phyloP scores from a whole-genome alignment of 1,284 basidiomycete species.

The Malassezia nana region DNA sequence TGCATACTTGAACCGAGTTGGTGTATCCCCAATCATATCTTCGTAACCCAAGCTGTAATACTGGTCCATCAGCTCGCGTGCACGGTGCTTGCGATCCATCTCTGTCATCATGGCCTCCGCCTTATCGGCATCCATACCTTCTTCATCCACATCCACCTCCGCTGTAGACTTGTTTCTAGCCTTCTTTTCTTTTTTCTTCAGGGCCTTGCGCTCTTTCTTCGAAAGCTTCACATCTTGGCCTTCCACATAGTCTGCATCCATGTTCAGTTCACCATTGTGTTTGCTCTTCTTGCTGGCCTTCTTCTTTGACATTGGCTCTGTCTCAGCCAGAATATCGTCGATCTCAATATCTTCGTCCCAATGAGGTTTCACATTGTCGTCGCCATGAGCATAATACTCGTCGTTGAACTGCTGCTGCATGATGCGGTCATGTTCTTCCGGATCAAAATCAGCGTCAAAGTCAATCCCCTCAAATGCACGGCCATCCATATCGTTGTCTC shows the following conservation, averaged over 20 bases:
- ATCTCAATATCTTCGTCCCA: slow-evolving; percentile 86
- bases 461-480: slow-evolving; percentile 33
- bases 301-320: slow-evolving; percentile 47
- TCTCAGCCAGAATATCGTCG: slow-evolving; percentile 57
- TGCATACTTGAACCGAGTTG: slow-evolving; percentile 87
- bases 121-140: slow-evolving; percentile 20
- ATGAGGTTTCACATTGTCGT: slow-evolving; percentile 56
- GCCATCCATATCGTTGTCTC: slow-evolving; percentile 20
- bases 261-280: slow-evolving; percentile 36
- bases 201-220: slow-evolving; percentile 69
- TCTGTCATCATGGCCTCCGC: not conserved
- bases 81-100: slow-evolving; percentile 47
- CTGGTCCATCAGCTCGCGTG: slow-evolving; percentile 81
- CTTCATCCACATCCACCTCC: slow-evolving; percentile 12
- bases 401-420: slow-evolving; percentile 42
- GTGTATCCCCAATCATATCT: slow-evolving; percentile 80
- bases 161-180: not conserved
- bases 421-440: slow-evolving; percentile 37
- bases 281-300: slow-evolving; percentile 54
- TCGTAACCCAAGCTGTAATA: slow-evolving; percentile 86
- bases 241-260: slow-evolving; percentile 61
- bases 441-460: slow-evolving; percentile 44
- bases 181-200: slow-evolving; percentile 28
- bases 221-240: slow-evolving; percentile 53
- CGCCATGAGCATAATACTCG: slow-evolving; percentile 28